Percentiles rank a stretch among this genome's conserved stretches.
phyloP scores from a whole-genome alignment of 192 early-diverging fungal genomes.

The Fimicolochytrium jonesii region DNA sequence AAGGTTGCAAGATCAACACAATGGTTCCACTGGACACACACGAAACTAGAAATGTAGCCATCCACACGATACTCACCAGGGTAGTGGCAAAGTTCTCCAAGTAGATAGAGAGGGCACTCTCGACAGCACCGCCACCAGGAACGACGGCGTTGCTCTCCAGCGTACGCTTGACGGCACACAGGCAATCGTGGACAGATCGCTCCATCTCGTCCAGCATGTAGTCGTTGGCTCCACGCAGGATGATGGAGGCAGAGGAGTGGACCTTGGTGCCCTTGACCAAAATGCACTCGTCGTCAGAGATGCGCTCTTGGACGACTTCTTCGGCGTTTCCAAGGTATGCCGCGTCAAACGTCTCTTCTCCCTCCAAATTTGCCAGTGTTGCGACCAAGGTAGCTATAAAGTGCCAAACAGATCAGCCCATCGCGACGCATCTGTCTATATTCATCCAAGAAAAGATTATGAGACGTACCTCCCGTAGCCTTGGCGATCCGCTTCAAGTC shows the following conservation, averaged over 20 bases:
- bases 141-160: conserved; percentile 93
- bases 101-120: conserved; percentile 92
- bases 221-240: conserved; percentile 98
- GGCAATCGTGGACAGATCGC: conserved; percentile 88
- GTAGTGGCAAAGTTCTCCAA: conserved; percentile 98
- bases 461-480: conserved; percentile 78
- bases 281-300: conserved; percentile 97
- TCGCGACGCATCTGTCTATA: background rate
- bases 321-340: conserved; percentile 87
- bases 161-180: conserved; percentile 95
- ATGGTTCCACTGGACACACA: too few species aligned
- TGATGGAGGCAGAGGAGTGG: conserved; percentile 84
- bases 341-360: conserved; percentile 95
- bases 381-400: conserved; percentile 78
- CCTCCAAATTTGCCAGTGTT: conserved; percentile 94
- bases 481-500: conserved; percentile 96
- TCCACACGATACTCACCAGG: conserved; percentile 50
- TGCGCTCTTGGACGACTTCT: conserved; percentile 94
- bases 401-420: background rate
- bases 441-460: background rate
- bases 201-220: conserved; percentile 99
- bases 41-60: too few species aligned
- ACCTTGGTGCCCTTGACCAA: conserved; percentile 89
- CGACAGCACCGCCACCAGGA: conserved; percentile 96
- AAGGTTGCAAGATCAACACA: conserved; percentile 1